These are phyloP conservation scores for Knufia petricola DNA, from an alignment of 2,329 filamentous ascomycete species.

Conservation along the genomic window DNA sequence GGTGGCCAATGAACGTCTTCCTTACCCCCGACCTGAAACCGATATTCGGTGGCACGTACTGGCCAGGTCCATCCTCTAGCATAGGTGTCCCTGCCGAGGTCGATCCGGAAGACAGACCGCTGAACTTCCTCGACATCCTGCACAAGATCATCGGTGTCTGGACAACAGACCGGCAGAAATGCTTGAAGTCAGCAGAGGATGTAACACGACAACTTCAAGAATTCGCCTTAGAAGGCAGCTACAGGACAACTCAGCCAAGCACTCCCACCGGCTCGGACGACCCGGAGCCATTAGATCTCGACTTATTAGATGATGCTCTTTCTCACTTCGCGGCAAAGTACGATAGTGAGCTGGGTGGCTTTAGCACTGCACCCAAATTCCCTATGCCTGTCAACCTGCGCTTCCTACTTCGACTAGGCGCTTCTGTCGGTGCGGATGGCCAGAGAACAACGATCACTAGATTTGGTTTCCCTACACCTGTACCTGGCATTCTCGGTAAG, in stretches of 20 bases:
- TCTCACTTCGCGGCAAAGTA: conserved; percentile 71
- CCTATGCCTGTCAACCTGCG: conserved; percentile 75
- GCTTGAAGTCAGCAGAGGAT: conserved; percentile 71
- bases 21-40: conserved; percentile 86
- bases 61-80: conserved; percentile 64
- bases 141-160: conserved; percentile 67
- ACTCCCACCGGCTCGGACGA: conserved; percentile 31
- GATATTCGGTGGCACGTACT: conserved; percentile 93
- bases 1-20: conserved; percentile 96
- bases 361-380: conserved; percentile 75
- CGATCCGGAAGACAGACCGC: conserved; percentile 42
- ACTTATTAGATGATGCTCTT: conserved; percentile 83
- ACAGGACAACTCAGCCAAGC: conserved; percentile 28
- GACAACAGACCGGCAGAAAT: conserved; percentile 73
- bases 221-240: conserved; percentile 80
- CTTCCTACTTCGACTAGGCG: conserved; percentile 66
- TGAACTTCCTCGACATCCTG: conserved; percentile 76
- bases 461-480: conserved; percentile 53
- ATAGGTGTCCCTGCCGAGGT: conserved; percentile 32
- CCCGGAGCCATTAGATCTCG: conserved; percentile 70
- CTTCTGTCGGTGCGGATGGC: conserved; percentile 23
- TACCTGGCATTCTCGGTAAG: conserved; percentile 79
- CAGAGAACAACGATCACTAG: conserved; percentile 19
- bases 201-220: conserved; percentile 72
- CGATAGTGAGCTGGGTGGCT: conserved; percentile 69